Evolutionary conservation across 2,329 filamentous ascomycete genomes (phyloP), one percentile per base, ranked within the genome.

Genomic region (Chrysosporium queenslandicum): DNA sequence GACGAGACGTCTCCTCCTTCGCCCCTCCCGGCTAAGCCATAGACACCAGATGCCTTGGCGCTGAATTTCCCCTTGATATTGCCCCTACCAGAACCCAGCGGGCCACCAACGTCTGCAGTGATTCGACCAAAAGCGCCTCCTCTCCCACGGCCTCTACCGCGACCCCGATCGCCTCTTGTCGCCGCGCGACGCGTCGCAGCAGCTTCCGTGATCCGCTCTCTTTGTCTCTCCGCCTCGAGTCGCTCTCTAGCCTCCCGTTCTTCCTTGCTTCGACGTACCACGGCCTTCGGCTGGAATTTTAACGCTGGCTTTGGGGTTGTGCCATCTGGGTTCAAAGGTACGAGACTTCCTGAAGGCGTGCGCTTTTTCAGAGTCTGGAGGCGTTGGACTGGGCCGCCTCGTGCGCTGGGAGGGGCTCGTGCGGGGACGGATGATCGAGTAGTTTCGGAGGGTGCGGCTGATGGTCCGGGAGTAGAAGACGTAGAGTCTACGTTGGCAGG

Each of bases 171-270:
- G 8, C 50, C 50, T 12, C 46, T 43, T 8, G 49, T 30, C 14
- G 54, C 20, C 7, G 29, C 32, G 27, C 51, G 46, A 30, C 54
- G 40, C 8, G 52, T 29, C n/a, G 68, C 69, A 20, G 65, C 68
- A 8, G 64, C 69, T 56, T 71, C 71, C 36, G 61, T 63, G 30
- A 71, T 54, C 43, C 69, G 63, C 55, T 70, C 68, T 34, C 63
- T 64, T 36, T 68, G 50, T 21, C 70, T 64, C 58, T 72, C 64
- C 43, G 66, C 67, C 58, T 74, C 72, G 6, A 68, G 58, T 47
- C 64, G 66, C 60, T 71, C 67, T 1, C 69, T 65, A 8, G 66
- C 68, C 39, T 73, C 71, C 55, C 71, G 68, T 58, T 74, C 71
- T 53, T 70, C 69, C 58, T 74, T 72, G 55, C 68, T 71, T 45